phyloP scores from a whole-genome alignment of 2,329 filamentous ascomycete genomes.

The Tolypocladium guangdongense region DNA sequence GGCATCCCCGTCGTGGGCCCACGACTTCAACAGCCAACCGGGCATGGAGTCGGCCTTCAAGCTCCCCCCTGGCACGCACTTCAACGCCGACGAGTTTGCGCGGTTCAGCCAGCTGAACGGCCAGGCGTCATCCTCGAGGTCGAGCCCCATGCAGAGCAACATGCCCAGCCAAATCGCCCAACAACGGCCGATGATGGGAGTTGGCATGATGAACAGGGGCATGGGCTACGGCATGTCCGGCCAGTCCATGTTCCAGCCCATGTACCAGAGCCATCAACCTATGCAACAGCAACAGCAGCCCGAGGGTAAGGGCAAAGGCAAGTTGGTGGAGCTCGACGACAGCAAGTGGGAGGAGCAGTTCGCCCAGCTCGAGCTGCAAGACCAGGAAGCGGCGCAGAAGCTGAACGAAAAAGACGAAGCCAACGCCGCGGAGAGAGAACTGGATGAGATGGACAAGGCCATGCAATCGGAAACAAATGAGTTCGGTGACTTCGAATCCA shows the following conservation, averaged over 20 bases:
- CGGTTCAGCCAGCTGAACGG: slow-evolving; percentile 69
- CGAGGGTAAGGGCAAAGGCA: slow-evolving; percentile 70
- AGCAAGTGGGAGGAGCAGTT: slow-evolving; percentile 96
- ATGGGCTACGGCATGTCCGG: slow-evolving; percentile 32
- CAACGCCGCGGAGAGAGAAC: slow-evolving; percentile 69
- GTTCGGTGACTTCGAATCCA: slow-evolving; percentile 80
- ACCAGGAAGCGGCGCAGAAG: slow-evolving; percentile 32
- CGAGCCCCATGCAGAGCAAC: slow-evolving; percentile 48
- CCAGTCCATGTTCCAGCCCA: slow-evolving; percentile 42
- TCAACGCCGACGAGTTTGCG: slow-evolving; percentile 77
- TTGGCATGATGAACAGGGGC: slow-evolving; percentile 37
- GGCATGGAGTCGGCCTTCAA: slow-evolving; percentile 63
- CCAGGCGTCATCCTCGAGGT: slow-evolving; percentile 36
- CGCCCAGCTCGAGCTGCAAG: slow-evolving; percentile 67
- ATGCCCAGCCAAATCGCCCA: slow-evolving; percentile 37
- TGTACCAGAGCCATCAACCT: slow-evolving; percentile 35
- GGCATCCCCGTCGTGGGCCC: slow-evolving; percentile 43
- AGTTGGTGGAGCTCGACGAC: slow-evolving; percentile 89
- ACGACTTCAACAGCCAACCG: slow-evolving; percentile 45
- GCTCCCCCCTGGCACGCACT: slow-evolving; percentile 46
- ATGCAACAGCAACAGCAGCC: slow-evolving; percentile 36
- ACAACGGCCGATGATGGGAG: slow-evolving; percentile 52
- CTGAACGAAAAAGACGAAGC: slow-evolving; percentile 46
- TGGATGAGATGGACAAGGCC: slow-evolving; percentile 70
- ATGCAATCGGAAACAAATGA: slow-evolving; percentile 62